Base-by-base conservation (phyloP, 345 rosid species). In the Toxicodendron radicans region DNA sequence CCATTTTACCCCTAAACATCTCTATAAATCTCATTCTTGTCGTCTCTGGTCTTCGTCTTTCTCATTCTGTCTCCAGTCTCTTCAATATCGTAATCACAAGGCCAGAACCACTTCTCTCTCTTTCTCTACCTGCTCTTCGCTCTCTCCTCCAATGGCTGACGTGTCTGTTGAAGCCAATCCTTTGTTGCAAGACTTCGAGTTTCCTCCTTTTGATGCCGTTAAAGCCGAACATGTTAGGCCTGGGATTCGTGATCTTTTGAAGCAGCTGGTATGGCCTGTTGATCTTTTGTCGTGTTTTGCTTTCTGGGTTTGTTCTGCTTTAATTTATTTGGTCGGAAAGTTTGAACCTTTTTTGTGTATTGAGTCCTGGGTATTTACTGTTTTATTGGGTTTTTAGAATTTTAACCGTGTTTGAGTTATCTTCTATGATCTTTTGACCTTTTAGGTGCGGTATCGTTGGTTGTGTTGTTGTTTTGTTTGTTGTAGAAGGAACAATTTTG, bases 141-240 rank as follows among this genome's bases (percentile, higher is more conserved):
- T 30, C 2, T 43, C 73, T 57, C n/a, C 89, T 23, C 68, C 83
- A 45, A 12, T 72, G 24, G 73, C 71, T 48, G 80, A 66, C 38
- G 83, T 64, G 21, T 46, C 62, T n/a, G 57, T 83, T 43, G 72
- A 79, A 4, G 58, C 81, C 73, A 95, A 92, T 71, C 97, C 97
- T 78, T 88, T 95, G 8, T 66, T 92, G 80, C 85, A 74, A 73
- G 87, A 87, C 72, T 95, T 90, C 7, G 89, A 86, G 5, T 91
- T 95, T 70, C 97, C 95, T 6, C 97, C 97, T 12, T 95, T 86
- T 59, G 86, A 90, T 76, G 72, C 73, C n/a, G 87, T 95, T 18
- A 79, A 88, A 61, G 85, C 95, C 74, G 58, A 78, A 16, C 97
- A 92, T 73, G 94, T 95, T 67, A 79, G 92, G 58, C 95, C 97